Conservation (phyloP, 2,329 filamentous ascomycete genomes). For the Aureobasidium sp. region DNA sequence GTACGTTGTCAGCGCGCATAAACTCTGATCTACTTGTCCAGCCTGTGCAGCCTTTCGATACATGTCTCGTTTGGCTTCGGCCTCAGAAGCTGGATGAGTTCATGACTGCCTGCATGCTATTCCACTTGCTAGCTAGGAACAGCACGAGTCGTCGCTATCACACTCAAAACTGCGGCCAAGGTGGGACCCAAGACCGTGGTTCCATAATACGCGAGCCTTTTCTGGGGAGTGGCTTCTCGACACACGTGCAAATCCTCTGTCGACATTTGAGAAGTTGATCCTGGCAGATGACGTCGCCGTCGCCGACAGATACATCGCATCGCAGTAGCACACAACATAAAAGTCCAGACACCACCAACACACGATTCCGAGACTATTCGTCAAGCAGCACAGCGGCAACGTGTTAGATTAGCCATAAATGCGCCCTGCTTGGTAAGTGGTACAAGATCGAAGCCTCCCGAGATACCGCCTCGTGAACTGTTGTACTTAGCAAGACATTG, state of each 20-base stretch:
- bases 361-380: neutral
- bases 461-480: neutral
- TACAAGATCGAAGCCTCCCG: neutral
- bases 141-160: neutral
- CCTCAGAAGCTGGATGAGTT: neutral
- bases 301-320: neutral
- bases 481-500: neutral
- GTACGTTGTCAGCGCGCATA: slow-evolving; percentile 8
- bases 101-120: neutral
- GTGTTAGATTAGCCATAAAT: neutral
- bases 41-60: neutral
- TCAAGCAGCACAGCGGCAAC: neutral
- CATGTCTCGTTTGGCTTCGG: neutral
- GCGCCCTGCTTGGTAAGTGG: neutral
- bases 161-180: neutral
- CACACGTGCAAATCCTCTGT: neutral
- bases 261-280: neutral
- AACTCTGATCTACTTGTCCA: neutral
- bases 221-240: neutral
- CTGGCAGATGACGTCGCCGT: neutral
- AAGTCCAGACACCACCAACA: neutral
- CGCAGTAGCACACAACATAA: neutral
- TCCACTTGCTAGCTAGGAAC: neutral
- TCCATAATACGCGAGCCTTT: slow-evolving; percentile 5
- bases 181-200: neutral